Evolutionary conservation across 768 basidiomycete species (phyloP).

Genomic region (Boletales sp.): DNA sequence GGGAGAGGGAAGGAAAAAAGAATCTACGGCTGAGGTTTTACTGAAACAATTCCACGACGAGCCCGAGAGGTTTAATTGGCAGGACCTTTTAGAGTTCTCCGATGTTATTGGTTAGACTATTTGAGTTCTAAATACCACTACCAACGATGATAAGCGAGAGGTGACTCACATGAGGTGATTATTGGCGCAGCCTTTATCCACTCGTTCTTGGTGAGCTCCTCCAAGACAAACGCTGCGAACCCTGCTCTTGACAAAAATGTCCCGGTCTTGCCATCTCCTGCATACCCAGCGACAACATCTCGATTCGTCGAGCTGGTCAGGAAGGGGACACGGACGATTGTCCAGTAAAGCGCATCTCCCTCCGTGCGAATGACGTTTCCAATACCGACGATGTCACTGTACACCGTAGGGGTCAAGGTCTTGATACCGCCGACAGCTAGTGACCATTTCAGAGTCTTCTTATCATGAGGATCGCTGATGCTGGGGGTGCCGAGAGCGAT

Average conservation of each 20-base stretch:
- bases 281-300: constrained; percentile 56
- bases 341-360: constrained; percentile 58
- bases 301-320: constrained; percentile 47
- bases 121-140: no score
- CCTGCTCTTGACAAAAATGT: constrained; percentile 50
- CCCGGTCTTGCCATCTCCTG: constrained; percentile 59
- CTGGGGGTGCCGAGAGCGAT: constrained; percentile 67
- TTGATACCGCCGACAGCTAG: constrained; percentile 37
- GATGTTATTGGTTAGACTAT: constrained; percentile 10
- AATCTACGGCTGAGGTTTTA: constrained; percentile 35
- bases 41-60: constrained; percentile 73
- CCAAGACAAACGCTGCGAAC: constrained; percentile 57
- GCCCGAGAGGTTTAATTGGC: constrained; percentile 79
- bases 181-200: constrained; percentile 51
- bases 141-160: no score
- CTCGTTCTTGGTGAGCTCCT: constrained; percentile 52
- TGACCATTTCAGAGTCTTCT: constrained; percentile 39
- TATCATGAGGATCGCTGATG: constrained; percentile 58
- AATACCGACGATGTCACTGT: constrained; percentile 63
- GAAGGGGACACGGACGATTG: constrained; percentile 64
- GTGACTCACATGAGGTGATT: constrained; percentile 12
- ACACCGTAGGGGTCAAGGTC: constrained; percentile 51
- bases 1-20: constrained; percentile 30
- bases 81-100: constrained; percentile 62
- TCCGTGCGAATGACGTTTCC: constrained; percentile 51